These are phyloP conservation scores for Thermomyces lanuginosus DNA, from an alignment of 2,329 filamentous ascomycete genomes.

Conservation along the genomic window DNA sequence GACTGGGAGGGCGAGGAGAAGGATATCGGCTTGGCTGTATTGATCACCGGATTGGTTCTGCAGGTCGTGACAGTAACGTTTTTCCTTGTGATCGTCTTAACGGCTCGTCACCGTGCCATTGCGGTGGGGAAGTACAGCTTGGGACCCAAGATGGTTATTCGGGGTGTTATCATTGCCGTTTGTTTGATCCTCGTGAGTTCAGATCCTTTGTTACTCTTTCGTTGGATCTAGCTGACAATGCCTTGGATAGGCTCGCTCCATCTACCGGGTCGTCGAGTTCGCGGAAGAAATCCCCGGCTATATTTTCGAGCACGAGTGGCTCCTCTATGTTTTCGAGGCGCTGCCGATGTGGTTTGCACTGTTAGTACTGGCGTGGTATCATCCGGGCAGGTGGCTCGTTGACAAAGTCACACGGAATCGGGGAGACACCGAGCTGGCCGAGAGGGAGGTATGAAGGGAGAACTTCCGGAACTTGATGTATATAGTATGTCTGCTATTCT, in stretches of 20 bases:
- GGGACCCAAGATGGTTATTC: too few relatives aligned
- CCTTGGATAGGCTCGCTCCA: slow-evolving; percentile 36
- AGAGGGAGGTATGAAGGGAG: too few relatives aligned
- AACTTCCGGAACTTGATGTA: too few relatives aligned
- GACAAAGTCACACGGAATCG: too few relatives aligned
- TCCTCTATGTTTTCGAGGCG: slow-evolving; percentile 37
- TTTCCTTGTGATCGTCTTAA: slow-evolving; percentile 26
- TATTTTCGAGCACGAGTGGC: slow-evolving; percentile 36
- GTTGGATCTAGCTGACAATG: too few relatives aligned
- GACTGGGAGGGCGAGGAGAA: slow-evolving; percentile 29
- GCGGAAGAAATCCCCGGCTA: slow-evolving; percentile 36
- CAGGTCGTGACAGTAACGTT: slow-evolving; percentile 27
- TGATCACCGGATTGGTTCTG: slow-evolving; percentile 29
- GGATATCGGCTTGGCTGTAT: slow-evolving; percentile 23
- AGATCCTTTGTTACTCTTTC: too few relatives aligned
- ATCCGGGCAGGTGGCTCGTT: slow-evolving; percentile 32
- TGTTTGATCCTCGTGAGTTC: too few relatives aligned
- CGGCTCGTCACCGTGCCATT: slow-evolving; percentile 25
- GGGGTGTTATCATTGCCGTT: too few relatives aligned
- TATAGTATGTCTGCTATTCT: too few relatives aligned
- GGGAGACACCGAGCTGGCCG: too few relatives aligned
- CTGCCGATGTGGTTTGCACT: slow-evolving; percentile 32
- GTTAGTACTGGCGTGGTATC: slow-evolving; percentile 33
- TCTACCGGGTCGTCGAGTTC: slow-evolving; percentile 40
- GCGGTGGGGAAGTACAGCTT: slow-evolving; percentile 4